Conservation (phyloP, 345 rosid species). For the Bruguiera parviflora region DNA sequence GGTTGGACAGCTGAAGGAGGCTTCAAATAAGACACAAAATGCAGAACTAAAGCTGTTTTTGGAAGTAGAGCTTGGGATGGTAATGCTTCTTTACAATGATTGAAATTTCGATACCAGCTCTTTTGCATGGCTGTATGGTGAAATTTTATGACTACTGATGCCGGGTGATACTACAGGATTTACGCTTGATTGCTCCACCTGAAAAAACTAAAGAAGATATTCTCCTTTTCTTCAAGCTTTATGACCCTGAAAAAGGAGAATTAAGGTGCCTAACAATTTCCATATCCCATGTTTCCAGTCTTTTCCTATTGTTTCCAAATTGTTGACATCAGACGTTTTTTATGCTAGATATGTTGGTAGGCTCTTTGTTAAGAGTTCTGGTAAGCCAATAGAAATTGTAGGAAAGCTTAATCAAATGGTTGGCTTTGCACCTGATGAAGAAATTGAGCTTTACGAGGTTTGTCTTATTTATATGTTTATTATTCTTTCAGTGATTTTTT, state of each 20-base stretch:
- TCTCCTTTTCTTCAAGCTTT: slow-evolving; percentile 86
- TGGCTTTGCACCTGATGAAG: slow-evolving; percentile 81
- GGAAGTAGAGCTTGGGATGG: slow-evolving; percentile 84
- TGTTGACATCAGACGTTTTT: slow-evolving; percentile 24
- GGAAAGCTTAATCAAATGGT: slow-evolving; percentile 81
- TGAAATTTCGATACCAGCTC: neutral
- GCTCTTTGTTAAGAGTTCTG: slow-evolving; percentile 70
- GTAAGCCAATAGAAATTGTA: slow-evolving; percentile 75
- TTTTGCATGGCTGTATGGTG: neutral
- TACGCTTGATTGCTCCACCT: slow-evolving; percentile 52
- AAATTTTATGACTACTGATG: neutral
- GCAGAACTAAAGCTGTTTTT: slow-evolving; percentile 83
- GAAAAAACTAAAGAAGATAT: slow-evolving; percentile 74
- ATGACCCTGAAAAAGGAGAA: slow-evolving; percentile 74
- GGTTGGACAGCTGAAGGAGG: slow-evolving; percentile 95
- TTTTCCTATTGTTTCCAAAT: neutral
- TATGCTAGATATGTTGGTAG: slow-evolving; percentile 73
- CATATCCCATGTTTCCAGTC: neutral
- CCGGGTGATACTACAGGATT: slow-evolving; percentile 51
- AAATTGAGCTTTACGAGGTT: slow-evolving; percentile 91
- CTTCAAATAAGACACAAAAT: slow-evolving; percentile 64
- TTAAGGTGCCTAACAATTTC: slow-evolving; percentile 49
- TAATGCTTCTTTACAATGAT: slow-evolving; percentile 27
- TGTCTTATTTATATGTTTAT: slow-evolving; percentile 6
- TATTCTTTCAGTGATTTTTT: neutral